Evolutionary conservation across 495 filamentous ascomycete genomes (phyloP).

Genomic region (Xylaria sp.): DNA sequence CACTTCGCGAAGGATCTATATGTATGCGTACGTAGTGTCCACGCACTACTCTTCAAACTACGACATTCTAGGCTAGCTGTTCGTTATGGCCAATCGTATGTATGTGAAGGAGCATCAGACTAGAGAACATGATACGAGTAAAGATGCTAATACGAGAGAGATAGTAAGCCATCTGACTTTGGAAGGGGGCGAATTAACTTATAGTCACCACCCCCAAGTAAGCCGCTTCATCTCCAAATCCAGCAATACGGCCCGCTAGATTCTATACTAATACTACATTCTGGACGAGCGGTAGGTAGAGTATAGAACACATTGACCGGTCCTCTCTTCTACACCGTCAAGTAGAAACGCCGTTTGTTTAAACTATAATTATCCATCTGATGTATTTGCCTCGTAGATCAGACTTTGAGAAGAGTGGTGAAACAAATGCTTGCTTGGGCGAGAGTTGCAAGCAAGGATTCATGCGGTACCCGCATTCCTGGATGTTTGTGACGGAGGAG

Average conservation of each 20-base stretch:
- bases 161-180: background rate
- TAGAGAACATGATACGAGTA: background rate
- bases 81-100: background rate
- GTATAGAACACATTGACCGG: background rate
- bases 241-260: background rate
- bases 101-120: background rate
- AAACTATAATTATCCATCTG: background rate
- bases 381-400: background rate
- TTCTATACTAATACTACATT: background rate
- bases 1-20: background rate
- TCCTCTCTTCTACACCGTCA: too few relatives aligned
- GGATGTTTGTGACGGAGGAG: background rate
- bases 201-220: background rate
- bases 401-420: background rate
- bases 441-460: constrained; percentile 1
- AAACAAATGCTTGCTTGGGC: background rate
- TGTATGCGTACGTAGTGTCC: background rate
- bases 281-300: background rate
- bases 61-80: background rate
- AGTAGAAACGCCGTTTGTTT: constrained; percentile 5
- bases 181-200: background rate
- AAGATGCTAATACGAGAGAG: background rate
- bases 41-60: background rate
- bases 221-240: background rate
- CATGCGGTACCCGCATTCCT: background rate